Evolutionary conservation across 306 rosid species (phyloP).

Genomic region (Gynostemma pentaphyllum): DNA sequence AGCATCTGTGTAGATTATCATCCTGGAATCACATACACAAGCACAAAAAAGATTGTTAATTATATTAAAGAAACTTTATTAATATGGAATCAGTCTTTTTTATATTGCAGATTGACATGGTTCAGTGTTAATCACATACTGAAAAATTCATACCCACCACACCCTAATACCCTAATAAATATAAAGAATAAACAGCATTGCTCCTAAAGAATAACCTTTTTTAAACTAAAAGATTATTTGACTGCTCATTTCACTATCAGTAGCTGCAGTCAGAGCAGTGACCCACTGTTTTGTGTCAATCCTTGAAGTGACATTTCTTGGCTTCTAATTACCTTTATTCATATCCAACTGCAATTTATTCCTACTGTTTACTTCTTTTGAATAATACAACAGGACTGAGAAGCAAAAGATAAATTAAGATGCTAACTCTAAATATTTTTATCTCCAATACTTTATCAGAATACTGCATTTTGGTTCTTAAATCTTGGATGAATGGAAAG

Average conservation of each 20-base stretch:
- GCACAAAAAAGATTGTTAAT: background rate
- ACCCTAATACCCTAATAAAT: no score
- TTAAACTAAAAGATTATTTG: no score
- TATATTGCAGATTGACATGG: background rate
- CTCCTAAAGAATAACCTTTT: no score
- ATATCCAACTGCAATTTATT: no score
- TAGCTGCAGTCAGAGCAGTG: no score
- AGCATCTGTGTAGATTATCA: conserved; percentile 82
- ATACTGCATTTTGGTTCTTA: background rate
- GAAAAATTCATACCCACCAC: background rate
- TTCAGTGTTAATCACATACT: background rate
- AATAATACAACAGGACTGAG: no score
- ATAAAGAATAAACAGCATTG: no score
- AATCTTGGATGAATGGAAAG: background rate
- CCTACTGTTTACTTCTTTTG: no score
- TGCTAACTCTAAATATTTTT: background rate
- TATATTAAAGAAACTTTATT: background rate
- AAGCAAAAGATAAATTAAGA: background rate
- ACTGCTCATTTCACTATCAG: no score
- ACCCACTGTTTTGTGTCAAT: no score
- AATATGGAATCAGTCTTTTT: background rate
- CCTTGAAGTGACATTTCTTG: no score
- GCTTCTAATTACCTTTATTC: no score
- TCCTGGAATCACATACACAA: conserved; percentile 45
- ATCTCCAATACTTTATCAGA: background rate